These are phyloP conservation scores for Nakazawaea ernobii DNA, from an alignment of 805 yeast species.

Conservation along the genomic window DNA sequence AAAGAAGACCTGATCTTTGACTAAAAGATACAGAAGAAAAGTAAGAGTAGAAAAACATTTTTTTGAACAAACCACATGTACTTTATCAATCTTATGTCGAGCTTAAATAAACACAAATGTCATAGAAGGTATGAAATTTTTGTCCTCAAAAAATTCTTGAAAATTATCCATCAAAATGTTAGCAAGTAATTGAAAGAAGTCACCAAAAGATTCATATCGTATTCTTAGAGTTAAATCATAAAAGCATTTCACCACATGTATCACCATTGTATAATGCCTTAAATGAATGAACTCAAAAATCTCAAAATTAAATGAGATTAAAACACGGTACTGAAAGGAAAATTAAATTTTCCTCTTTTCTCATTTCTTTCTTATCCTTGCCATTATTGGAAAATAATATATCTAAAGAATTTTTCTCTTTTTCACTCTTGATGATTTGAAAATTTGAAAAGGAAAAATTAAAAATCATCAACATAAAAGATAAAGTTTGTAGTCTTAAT, in stretches of 20 bases:
- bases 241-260: background rate
- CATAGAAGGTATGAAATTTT: constrained; percentile 4
- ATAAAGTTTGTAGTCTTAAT: background rate
- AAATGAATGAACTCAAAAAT: too few species aligned
- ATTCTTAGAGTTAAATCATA: too few species aligned
- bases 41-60: background rate
- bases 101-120: background rate
- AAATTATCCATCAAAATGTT: background rate
- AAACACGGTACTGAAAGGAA: too few species aligned
- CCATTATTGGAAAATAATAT: background rate
- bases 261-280: background rate
- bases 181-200: constrained; percentile 1
- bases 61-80: background rate
- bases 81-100: background rate
- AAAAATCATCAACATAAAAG: background rate
- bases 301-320: too few species aligned
- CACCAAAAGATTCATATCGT: background rate
- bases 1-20: background rate
- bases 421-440: background rate
- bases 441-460: too few species aligned
- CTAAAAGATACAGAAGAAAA: background rate
- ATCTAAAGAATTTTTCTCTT: background rate
- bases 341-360: background rate
- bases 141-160: constrained; percentile 7
- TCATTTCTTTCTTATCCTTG: background rate